A percentile compares a stretch with the other conserved stretches of the same genome.
phyloP scores from a whole-genome alignment of 1,284 basidiomycete genomes.

The Ceratobasidium sp. region DNA sequence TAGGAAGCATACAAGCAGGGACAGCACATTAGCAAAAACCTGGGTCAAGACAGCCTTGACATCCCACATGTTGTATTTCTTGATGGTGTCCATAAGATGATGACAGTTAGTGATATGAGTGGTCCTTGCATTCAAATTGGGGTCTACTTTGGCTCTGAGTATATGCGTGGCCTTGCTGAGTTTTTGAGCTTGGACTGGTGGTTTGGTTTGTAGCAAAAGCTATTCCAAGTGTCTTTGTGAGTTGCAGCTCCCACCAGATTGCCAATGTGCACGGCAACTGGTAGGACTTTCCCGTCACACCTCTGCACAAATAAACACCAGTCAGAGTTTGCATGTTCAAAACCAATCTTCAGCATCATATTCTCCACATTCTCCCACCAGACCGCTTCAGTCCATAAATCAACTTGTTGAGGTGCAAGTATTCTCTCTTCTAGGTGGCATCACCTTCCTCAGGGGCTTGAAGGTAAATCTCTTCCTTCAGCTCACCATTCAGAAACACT shows the following conservation, averaged over 20 bases:
- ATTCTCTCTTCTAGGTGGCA: neutral
- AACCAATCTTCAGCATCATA: conserved; percentile 19
- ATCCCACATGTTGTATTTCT: conserved; percentile 27
- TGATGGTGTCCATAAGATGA: conserved; percentile 44
- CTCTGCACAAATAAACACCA: conserved; percentile 20
- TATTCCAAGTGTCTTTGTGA: conserved; percentile 1
- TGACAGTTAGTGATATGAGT: conserved; percentile 44
- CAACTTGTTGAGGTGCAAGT: conserved; percentile 1
- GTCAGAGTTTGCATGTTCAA: conserved; percentile 20
- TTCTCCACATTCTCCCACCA: conserved; percentile 26
- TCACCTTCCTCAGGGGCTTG: neutral
- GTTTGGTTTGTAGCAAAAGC: conserved; percentile 26
- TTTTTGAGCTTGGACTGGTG: conserved; percentile 38
- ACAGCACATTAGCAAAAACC: no score
- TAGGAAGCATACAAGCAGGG: no score
- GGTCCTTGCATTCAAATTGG: neutral
- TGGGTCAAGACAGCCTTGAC: conserved; percentile 30
- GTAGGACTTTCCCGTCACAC: neutral
- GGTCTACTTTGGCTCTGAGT: conserved; percentile 44
- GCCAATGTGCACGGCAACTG: conserved; percentile 51
- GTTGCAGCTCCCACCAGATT: conserved; percentile 47
- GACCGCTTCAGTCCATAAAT: conserved; percentile 40
- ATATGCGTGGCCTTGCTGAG: conserved; percentile 48
- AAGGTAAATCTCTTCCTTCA: conserved; percentile 43
- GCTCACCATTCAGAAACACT: conserved; percentile 41